Conservation (phyloP, 163 green algal species). For the Volvox carteri region DNA sequence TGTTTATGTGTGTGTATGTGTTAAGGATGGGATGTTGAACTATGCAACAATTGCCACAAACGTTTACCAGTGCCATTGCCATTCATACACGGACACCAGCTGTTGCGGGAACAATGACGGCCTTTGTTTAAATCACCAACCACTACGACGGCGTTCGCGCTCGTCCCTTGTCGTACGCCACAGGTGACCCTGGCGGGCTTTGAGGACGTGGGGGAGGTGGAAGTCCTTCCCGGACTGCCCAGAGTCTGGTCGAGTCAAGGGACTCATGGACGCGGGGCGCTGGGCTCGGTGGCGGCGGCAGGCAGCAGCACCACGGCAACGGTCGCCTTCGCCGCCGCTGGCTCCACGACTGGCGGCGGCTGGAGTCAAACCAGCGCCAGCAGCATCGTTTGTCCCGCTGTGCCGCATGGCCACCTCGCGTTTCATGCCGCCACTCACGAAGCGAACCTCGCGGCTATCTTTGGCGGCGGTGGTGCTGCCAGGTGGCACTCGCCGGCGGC, state of each 20-base stretch:
- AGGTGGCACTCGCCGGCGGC: background rate
- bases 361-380: background rate
- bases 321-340: background rate
- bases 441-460: constrained; percentile 46
- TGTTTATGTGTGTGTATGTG: too few relatives aligned
- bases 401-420: background rate
- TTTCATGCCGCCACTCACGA: constrained; percentile 23
- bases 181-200: constrained; percentile 44
- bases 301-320: background rate
- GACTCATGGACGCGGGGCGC: background rate
- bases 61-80: too few relatives aligned
- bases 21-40: too few relatives aligned
- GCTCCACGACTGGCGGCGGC: background rate
- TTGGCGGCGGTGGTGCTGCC: background rate
- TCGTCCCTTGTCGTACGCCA: too few relatives aligned
- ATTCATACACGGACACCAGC: too few relatives aligned
- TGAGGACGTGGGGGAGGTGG: background rate
- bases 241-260: background rate
- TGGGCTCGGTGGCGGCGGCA: background rate
- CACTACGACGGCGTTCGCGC: too few relatives aligned
- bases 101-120: too few relatives aligned
- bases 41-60: too few relatives aligned
- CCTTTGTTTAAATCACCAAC: too few relatives aligned
- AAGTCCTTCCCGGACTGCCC: constrained; percentile 37
- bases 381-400: background rate